These are phyloP conservation scores for Cronartium quercuum DNA, from an alignment of 1,284 basidiomycete genomes.

Conservation along the genomic window DNA sequence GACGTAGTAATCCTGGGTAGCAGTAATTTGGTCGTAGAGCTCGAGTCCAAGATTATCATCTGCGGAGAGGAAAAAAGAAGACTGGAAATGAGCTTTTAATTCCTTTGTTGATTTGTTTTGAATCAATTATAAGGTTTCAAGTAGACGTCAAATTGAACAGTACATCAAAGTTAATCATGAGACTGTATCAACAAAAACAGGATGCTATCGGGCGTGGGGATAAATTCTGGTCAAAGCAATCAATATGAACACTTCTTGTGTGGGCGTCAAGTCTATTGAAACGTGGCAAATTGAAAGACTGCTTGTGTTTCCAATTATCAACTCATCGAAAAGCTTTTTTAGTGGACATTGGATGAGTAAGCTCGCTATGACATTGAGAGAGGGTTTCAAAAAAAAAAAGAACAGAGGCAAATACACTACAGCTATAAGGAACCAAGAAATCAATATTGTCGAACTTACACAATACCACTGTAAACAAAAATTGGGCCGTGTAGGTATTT, in stretches of 20 bases:
- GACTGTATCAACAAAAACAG: not conserved
- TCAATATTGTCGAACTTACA: not conserved
- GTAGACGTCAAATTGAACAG: not conserved
- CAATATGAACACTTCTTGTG: not conserved
- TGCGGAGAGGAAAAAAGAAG: not conserved
- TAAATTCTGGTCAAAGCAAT: not conserved
- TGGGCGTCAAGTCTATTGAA: too few species aligned
- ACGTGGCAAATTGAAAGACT: too few species aligned
- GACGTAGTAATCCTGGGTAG: slow-evolving; percentile 34
- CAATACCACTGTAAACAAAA: not conserved
- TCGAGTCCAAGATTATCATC: slow-evolving; percentile 29
- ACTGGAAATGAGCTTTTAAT: not conserved
- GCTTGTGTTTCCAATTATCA: too few species aligned
- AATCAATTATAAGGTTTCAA: not conserved
- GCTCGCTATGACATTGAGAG: not conserved
- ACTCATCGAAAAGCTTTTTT: too few species aligned
- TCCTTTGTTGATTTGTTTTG: not conserved
- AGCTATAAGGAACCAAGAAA: not conserved
- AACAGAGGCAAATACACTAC: not conserved
- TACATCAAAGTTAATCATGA: not conserved
- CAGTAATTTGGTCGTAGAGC: slow-evolving; percentile 30
- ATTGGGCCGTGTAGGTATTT: not conserved
- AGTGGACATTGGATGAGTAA: too few species aligned
- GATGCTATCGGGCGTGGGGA: not conserved
- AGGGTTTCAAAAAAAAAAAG: not conserved